Conservation (phyloP, 2,329 filamentous ascomycete genomes). For the Fusarium paranaense region DNA sequence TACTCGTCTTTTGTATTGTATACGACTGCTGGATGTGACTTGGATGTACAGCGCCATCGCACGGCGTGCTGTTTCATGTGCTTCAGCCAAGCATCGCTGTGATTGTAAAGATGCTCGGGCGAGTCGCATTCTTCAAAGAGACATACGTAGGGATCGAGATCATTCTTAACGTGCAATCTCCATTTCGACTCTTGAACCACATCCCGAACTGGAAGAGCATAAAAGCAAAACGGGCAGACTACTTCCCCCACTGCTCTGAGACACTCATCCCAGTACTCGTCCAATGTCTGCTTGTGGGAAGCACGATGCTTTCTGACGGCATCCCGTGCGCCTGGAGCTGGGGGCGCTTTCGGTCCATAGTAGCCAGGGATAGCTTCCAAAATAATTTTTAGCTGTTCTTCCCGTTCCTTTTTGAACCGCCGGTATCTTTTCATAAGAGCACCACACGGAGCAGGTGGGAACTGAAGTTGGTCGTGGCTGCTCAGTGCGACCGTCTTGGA, state of each 20-base stretch:
- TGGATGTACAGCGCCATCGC: constrained; percentile 11
- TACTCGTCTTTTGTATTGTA: constrained; percentile 1
- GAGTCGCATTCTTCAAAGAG: constrained; percentile 29
- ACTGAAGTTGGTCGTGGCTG: constrained; percentile 3
- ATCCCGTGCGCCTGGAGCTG: background rate
- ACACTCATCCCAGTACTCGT: constrained; percentile 16
- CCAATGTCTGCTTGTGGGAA: background rate
- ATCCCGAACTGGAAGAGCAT: constrained; percentile 6
- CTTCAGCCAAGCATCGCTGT: constrained; percentile 14
- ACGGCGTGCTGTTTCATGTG: constrained; percentile 18
- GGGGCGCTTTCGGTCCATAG: background rate
- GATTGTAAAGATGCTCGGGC: constrained; percentile 11
- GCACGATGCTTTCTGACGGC: background rate
- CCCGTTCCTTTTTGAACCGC: background rate
- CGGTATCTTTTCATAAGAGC: background rate
- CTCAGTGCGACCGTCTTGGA: constrained; percentile 3
- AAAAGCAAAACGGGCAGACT: constrained; percentile 25
- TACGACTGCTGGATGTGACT: background rate
- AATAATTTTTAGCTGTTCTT: background rate
- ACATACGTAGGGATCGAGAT: constrained; percentile 38
- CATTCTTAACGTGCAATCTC: constrained; percentile 28
- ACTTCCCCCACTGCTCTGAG: constrained; percentile 10
- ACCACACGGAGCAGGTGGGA: constrained; percentile 12
- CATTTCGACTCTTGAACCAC: constrained; percentile 22
- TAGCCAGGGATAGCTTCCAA: background rate